A percentile compares a stretch with the other conserved stretches of the same genome.
Evolutionary conservation across 2,329 filamentous ascomycete species (phyloP).

Genomic region (Aspergillus neotritici): DNA sequence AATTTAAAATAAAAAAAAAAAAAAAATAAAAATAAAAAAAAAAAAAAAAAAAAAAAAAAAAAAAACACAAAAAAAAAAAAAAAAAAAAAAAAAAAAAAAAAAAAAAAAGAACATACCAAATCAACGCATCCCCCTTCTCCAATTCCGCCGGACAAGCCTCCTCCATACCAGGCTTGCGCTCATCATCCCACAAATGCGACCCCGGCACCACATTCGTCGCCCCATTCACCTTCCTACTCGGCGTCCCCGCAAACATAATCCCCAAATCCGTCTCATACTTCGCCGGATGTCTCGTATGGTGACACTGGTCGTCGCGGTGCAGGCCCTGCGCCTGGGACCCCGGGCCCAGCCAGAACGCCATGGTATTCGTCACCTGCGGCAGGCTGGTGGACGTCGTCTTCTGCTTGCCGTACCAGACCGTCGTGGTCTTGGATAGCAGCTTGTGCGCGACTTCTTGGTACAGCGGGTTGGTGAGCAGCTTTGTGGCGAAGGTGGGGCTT

Average conservation of each 20-base stretch:
- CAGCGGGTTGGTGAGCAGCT: constrained; percentile 1
- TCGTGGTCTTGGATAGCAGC: neutral
- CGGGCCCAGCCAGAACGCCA: neutral
- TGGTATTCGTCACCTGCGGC: neutral
- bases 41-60: too few species aligned
- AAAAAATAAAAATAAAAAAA: too few species aligned
- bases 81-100: too few species aligned
- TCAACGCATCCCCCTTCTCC: neutral
- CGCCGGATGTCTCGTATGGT: neutral
- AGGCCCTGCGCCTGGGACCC: neutral
- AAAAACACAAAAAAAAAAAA: too few species aligned
- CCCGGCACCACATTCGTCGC: neutral
- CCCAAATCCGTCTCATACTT: neutral
- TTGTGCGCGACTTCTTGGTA: neutral
- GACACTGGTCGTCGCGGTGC: neutral
- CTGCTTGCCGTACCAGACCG: neutral
- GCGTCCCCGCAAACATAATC: neutral
- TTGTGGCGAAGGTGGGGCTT: neutral
- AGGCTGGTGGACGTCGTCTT: neutral
- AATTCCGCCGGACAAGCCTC: neutral
- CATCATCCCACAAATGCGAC: neutral
- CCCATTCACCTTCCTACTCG: neutral
- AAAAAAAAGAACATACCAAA: neutral
- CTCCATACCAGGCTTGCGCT: neutral
- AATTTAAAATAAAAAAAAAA: too few species aligned